Conservation (phyloP, 176 grass and related monocot genomes). For the Leersia perrieri region DNA sequence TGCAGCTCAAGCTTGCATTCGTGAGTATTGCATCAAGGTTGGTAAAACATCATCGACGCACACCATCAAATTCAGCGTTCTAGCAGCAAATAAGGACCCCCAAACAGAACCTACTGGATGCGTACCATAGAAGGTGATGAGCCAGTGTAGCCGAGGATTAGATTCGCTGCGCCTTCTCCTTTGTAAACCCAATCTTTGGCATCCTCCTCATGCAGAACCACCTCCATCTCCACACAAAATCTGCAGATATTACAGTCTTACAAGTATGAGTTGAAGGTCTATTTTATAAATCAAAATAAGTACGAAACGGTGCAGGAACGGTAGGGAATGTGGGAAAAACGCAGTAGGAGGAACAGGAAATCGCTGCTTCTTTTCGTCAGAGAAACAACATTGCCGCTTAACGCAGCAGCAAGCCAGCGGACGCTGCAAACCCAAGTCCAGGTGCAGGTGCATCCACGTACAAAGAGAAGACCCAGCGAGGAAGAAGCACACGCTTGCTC, state of each 20-base stretch:
- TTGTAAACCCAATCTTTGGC: slow-evolving; percentile 86
- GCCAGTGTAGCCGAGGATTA: slow-evolving; percentile 76
- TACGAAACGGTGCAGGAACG: background rate
- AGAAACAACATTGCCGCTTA: background rate
- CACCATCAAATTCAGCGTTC: background rate
- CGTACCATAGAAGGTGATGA: slow-evolving; percentile 68
- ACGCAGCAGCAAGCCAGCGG: background rate
- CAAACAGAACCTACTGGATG: background rate
- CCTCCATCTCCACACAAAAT: slow-evolving; percentile 36
- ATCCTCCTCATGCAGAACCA: slow-evolving; percentile 43
- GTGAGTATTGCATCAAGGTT: background rate
- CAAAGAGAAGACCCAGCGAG: background rate
- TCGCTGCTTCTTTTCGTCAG: background rate
- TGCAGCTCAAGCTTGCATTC: background rate
- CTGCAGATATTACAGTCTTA: background rate
- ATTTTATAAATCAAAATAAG: background rate
- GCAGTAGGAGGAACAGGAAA: background rate
- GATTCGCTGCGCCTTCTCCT: slow-evolving; percentile 87
- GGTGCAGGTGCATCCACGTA: background rate
- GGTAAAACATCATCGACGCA: background rate
- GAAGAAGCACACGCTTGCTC: background rate
- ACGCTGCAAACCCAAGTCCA: background rate
- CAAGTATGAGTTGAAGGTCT: background rate
- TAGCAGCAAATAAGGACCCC: background rate
- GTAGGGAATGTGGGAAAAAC: background rate